These are phyloP conservation scores for Beauveria bassiana DNA, from an alignment of 2,329 filamentous ascomycete species.

Conservation along the genomic window DNA sequence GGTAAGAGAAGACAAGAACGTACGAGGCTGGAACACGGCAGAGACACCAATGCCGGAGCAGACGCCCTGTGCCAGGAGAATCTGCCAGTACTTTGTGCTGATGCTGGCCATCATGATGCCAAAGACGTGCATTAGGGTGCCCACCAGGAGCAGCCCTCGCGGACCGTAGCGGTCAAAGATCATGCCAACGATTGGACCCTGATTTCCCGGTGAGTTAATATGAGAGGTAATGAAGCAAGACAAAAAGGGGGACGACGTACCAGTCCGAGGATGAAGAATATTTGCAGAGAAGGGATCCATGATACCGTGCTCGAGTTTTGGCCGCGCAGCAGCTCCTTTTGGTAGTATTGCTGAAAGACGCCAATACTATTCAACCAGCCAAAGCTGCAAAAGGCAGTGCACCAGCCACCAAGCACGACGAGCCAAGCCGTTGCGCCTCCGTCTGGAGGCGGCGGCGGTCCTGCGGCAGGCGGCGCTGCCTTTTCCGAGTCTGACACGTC, in stretches of 20 bases:
- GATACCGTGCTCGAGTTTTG: constrained; percentile 48
- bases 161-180: constrained; percentile 58
- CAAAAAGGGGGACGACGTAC: constrained; percentile 17
- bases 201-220: background rate
- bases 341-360: constrained; percentile 52
- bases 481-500: constrained; percentile 3
- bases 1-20: background rate
- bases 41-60: constrained; percentile 29
- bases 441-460: constrained; percentile 17
- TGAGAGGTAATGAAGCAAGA: accelerated
- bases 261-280: constrained; percentile 45
- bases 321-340: constrained; percentile 35
- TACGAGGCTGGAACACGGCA: constrained; percentile 26
- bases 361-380: constrained; percentile 36
- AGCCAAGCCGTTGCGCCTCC: constrained; percentile 30
- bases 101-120: constrained; percentile 57
- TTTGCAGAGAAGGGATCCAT: constrained; percentile 53
- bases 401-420: constrained; percentile 32
- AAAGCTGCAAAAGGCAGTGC: constrained; percentile 32
- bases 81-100: constrained; percentile 31
- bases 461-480: background rate
- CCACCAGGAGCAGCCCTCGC: constrained; percentile 42
- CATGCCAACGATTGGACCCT: constrained; percentile 54
- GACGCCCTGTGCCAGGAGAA: constrained; percentile 31
- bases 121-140: constrained; percentile 50